Evolutionary conservation across 2,329 filamentous ascomycete genomes (phyloP), one percentile per base, ranked within the genome.

Genomic region (Thelonectria rubi): DNA sequence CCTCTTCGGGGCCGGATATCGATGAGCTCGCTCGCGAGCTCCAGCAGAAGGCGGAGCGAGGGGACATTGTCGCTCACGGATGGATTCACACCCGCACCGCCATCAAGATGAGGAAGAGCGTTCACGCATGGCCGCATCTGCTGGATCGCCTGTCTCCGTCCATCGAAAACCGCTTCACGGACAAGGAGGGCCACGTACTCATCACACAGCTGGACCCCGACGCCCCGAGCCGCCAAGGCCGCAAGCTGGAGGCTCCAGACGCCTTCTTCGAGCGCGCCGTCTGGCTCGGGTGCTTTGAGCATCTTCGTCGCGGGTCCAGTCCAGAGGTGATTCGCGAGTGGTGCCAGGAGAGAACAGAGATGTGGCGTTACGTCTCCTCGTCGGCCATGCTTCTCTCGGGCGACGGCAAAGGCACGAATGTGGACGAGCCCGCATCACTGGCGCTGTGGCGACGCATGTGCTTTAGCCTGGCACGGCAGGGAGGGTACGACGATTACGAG

Each of bases 241-340:
- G 91, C 55, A 87, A 84, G 51, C 81, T 98, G 42, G 91, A 97
- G 73, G 86, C 88, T 21, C 88, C 94, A 70, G 95, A 99, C 73
- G 88, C 93, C 66, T 94, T 89, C 71, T 95, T 94, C 65, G 95
- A 99, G 79, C 87, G 90, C 55, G 91, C 93, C 3, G 91, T 97
- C 48, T 98, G 95, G 94, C 84, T 94, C 63, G 91, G 92, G n/a
- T 95, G 92, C 77, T 98, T 93, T 81, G 93, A 97, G 75, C 91
- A 97, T 82, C 82, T 99, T 54, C 88, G 94, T 50, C 88, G 93
- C 47, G 95, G 95, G n/a, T 89, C 88, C 67, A 87, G 84, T 63
- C 87, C 91, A 78, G 78, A 85, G 9, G 86, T 91, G 39, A 91
- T 98, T 65, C 86, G 88, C 56, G 91, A 94, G 50, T 97, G 93